Conservation (phyloP, 495 filamentous ascomycete genomes). For the Talaromyces nanjingensis region DNA sequence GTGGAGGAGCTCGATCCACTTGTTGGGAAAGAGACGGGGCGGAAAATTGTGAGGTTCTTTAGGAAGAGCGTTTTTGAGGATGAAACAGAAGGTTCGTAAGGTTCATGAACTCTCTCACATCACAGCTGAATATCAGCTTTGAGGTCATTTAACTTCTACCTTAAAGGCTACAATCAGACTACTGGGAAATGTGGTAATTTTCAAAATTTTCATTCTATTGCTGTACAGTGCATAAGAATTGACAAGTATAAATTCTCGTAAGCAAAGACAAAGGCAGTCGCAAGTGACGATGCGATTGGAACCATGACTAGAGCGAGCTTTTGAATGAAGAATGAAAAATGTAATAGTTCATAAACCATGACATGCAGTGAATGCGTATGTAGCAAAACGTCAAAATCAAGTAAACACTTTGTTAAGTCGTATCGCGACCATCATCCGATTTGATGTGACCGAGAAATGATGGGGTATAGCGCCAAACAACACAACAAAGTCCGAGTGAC, state of each 20-base stretch:
- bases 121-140: not conserved
- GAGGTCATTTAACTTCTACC: not conserved
- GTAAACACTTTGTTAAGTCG: not conserved
- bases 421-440: not conserved
- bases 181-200: not conserved
- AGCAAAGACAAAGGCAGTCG: constrained; percentile 4
- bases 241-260: not conserved
- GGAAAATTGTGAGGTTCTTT: constrained; percentile 77
- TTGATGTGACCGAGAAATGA: constrained; percentile 3
- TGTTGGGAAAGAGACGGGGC: constrained; percentile 74
- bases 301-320: not conserved
- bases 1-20: constrained; percentile 62
- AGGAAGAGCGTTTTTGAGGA: constrained; percentile 68
- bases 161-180: not conserved
- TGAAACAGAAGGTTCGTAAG: constrained; percentile 1
- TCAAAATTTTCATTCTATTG: constrained; percentile 1
- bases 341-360: constrained; percentile 4
- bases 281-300: not conserved
- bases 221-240: constrained; percentile 1
- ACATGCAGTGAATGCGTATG: constrained; percentile 1
- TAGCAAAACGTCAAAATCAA: constrained; percentile 3
- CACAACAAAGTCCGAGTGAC: not conserved
- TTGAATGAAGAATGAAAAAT: not conserved
- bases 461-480: not conserved
- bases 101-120: not conserved